A percentile compares a stretch with the other conserved stretches of the same genome.
Evolutionary conservation across 305 asterid species (phyloP).

Genomic region (Fraxinus nigra): DNA sequence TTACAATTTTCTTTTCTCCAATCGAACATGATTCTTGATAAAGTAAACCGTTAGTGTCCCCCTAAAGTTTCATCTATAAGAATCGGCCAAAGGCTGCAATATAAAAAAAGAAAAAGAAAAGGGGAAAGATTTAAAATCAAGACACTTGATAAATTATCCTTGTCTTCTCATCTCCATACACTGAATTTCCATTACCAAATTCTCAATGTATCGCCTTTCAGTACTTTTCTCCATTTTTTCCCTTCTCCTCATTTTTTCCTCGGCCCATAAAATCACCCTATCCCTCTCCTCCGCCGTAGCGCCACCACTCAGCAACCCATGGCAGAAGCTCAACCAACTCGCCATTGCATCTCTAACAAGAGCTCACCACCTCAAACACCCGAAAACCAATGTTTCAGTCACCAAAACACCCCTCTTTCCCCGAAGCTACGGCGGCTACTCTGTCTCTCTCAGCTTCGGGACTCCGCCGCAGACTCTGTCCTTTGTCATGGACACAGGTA

Average conservation of each 20-base stretch:
- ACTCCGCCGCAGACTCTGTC: slow-evolving; percentile 52
- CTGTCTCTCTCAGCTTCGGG: slow-evolving; percentile 48
- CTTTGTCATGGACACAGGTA: slow-evolving; percentile 58
- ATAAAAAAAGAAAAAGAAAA: not conserved
- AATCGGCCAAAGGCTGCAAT: not conserved
- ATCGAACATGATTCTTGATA: not conserved
- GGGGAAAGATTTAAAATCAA: not conserved
- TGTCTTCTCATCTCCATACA: slow-evolving; percentile 7
- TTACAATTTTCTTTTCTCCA: not conserved
- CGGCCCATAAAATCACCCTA: slow-evolving; percentile 33
- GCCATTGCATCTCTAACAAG: slow-evolving; percentile 42
- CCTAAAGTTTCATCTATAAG: not conserved
- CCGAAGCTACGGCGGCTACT: slow-evolving; percentile 49
- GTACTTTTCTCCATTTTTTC: slow-evolving; percentile 23
- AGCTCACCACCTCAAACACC: slow-evolving; percentile 51
- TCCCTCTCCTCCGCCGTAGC: slow-evolving; percentile 33
- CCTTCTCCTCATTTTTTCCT: slow-evolving; percentile 20
- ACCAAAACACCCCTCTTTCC: slow-evolving; percentile 34
- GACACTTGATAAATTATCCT: not conserved
- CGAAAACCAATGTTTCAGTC: slow-evolving; percentile 26
- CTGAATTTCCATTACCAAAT: not conserved
- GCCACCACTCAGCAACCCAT: slow-evolving; percentile 30
- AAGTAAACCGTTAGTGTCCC: not conserved
- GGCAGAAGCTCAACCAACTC: slow-evolving; percentile 41
- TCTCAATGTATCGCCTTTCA: slow-evolving; percentile 16